phyloP scores from a whole-genome alignment of 441 rosid species.

The Croton setiger region DNA sequence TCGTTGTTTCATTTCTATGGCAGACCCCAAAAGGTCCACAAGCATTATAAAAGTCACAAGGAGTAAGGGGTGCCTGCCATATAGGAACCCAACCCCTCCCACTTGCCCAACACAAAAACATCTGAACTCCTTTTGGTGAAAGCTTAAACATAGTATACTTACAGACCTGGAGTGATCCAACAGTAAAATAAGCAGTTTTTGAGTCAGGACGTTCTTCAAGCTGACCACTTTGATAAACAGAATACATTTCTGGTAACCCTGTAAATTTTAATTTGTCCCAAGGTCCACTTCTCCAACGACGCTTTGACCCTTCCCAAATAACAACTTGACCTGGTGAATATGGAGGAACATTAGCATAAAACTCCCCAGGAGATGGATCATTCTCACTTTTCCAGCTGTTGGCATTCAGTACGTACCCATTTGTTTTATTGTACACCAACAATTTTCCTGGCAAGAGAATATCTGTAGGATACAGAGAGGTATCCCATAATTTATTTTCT shows the following conservation, averaged over 20 bases:
- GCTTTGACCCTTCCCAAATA: constrained; percentile 15
- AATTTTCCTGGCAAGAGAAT: constrained; percentile 11
- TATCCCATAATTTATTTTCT: constrained; percentile 17
- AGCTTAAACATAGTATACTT: constrained; percentile 7
- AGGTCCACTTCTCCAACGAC: constrained; percentile 23
- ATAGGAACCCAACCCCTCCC: constrained; percentile 17
- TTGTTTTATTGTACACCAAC: background rate
- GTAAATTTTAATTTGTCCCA: constrained; percentile 16
- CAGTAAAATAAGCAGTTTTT: constrained; percentile 12
- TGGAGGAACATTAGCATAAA: constrained; percentile 7
- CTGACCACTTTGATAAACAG: constrained; percentile 14
- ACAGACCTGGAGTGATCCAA: constrained; percentile 13
- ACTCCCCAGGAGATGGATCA: constrained; percentile 19
- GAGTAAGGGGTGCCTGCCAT: constrained; percentile 19
- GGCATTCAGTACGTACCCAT: background rate
- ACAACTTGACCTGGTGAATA: constrained; percentile 10
- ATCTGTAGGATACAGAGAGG: constrained; percentile 11
- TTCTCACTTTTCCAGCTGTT: constrained; percentile 18
- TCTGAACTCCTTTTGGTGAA: constrained; percentile 2
- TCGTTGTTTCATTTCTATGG: constrained; percentile 15
- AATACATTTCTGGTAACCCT: constrained; percentile 23
- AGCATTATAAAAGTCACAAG: constrained; percentile 22
- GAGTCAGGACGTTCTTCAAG: constrained; percentile 13
- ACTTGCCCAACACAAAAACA: constrained; percentile 15
- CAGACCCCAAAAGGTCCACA: constrained; percentile 21